Conservation (phyloP, 2,329 filamentous ascomycete genomes). For the Rhynchosporium agropyri region DNA sequence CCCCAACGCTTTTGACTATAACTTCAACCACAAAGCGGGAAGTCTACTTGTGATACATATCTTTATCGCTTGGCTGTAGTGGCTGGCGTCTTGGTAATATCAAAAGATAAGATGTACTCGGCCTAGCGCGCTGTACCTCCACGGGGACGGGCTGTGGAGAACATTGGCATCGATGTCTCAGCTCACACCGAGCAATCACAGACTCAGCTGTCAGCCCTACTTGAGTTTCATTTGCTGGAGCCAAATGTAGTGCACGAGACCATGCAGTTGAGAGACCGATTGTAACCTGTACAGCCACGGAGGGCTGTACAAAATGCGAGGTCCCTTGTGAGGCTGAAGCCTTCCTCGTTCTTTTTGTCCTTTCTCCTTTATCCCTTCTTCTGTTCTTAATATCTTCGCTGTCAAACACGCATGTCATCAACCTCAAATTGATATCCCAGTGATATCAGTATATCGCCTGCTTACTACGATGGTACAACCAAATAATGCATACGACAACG, state of each 20-base stretch:
- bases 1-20: constrained; percentile 1
- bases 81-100: constrained; percentile 7
- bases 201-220: constrained; percentile 3
- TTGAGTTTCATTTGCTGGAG: constrained; percentile 14
- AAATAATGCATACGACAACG: constrained; percentile 19
- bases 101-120: neutral
- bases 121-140: constrained; percentile 10
- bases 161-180: constrained; percentile 17
- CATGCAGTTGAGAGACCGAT: constrained; percentile 1
- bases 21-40: neutral
- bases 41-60: constrained; percentile 6
- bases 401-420: neutral
- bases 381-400: neutral
- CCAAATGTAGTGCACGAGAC: constrained; percentile 4
- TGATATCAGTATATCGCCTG: neutral
- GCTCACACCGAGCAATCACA: constrained; percentile 16
- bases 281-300: neutral
- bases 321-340: constrained; percentile 17
- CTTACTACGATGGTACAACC: constrained; percentile 11
- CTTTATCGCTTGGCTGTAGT: constrained; percentile 1
- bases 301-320: constrained; percentile 16
- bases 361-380: neutral
- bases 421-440: neutral
- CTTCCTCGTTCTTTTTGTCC: constrained; percentile 1
- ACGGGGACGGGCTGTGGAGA: constrained; percentile 14